Base-by-base conservation (phyloP, 1,139 yeast genomes). In the Suhomyces chickasaworum region DNA sequence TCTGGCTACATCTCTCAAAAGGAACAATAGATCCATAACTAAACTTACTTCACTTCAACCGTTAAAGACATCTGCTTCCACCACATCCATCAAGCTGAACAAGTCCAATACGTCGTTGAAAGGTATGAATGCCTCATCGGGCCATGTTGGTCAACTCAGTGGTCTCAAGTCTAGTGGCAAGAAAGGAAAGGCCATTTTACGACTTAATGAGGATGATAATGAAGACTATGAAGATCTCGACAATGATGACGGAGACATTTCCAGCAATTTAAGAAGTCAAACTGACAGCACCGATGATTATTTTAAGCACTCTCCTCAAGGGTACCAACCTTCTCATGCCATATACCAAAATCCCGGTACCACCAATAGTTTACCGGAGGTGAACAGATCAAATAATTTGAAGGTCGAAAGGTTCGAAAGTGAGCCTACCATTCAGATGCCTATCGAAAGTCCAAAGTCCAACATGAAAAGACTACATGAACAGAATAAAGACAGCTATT, bases 181-280 rank as follows among this genome's bases (percentile, higher is more conserved):
- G 38, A 72, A 71, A 47, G 78, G 73, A 1, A 65, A 63, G 44
- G 80, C 78, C 13, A 73, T 75, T 6, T 56, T 75, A 48, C 58
- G 59, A 38, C 61, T 75, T 44, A 73, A 61, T 32, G 66, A 61
- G 22, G 65, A 60, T 31, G 46, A 51, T 12, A 49, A 51, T 22
- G 54, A 50, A 2, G 54, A 54, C 13, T 50, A 49, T 27, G 50
- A 48, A 29, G 53, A 54, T 44, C 49, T 53, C 33, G 58, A 53
- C 22, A 36, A 49, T 37, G 51, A 49, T 2, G 52, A 46, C 5
- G 46, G 31, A 2, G 25, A n/a, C 6, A 17, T 18, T 6, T 20
- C 22, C 12, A 12, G 13, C 16, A 17, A 23, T 8, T 15, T 3
- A 22, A 22, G 42, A 9, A 21, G 12, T 27, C 15, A 30, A 7